Evolutionary conservation across 805 yeast species (phyloP), one percentile per base, ranked within the genome.

Genomic region (Pichia cephalocereana): DNA sequence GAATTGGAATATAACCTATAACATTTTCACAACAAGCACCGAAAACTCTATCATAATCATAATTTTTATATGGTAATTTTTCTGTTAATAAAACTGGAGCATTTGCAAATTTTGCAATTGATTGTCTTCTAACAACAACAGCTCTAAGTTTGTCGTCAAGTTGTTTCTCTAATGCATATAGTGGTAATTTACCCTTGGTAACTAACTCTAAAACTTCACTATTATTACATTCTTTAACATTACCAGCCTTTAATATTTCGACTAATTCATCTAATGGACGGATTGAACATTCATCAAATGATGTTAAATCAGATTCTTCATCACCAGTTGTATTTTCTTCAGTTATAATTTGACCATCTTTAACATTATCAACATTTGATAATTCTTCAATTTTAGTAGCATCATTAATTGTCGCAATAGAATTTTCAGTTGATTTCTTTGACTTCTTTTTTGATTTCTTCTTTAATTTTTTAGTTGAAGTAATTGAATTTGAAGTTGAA

Each of bases 11-110:
- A 64, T 75, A 93, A 31, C 99, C 99, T 65, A 93, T 85, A 50
- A 93, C 99, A 62, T 93, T 93, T 67, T 93, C 99, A 72, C 99
- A 93, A 71, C 99, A 93, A 10, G 99, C 97, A 52, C 99, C 99
- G 61, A 90, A 83, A 8, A 93, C 99, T 56, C 98, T 82, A 63
- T 89, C 95, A 64, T 89, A 93, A 64, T 93, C 96, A 63, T 91
- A 93, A 60, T 79, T 70, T 54, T 74, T 70, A 67, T 80, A 89
- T 17, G 99, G 99, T 54, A 93, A 72, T 54, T 79, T 77, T 34
- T 77, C 71, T 2, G 83, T 69, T 55, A 81, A 83, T 47, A 93
- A 72, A 17, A 86, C 81, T 47, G 96, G 89, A 18, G 95, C 88
- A 57, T 81, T 76, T 8, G 96, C 87, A 46, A 87, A 67, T 45